phyloP scores from a whole-genome alignment of 2,329 filamentous ascomycete genomes.

The Fusarium pilosicola region DNA sequence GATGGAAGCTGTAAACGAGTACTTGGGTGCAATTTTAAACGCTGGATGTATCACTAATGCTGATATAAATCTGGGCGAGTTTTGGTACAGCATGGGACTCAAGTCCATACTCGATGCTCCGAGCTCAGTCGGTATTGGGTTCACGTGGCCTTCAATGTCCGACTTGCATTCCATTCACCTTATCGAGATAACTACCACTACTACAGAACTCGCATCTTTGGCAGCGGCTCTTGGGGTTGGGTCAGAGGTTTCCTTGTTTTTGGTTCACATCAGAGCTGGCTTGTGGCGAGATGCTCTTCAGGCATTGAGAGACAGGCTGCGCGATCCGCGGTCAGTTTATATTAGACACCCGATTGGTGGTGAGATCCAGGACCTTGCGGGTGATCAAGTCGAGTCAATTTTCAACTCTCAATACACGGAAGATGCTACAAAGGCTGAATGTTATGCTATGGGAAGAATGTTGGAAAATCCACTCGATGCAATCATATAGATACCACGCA shows the following conservation, averaged over 20 bases:
- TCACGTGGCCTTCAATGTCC: accelerated
- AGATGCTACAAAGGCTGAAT: not conserved
- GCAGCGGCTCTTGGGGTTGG: accelerated
- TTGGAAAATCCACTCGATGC: not conserved
- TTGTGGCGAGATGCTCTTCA: not conserved
- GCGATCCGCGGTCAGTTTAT: not conserved
- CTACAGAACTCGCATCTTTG: accelerated
- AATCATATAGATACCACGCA: accelerated
- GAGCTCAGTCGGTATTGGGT: not conserved
- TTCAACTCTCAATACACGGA: accelerated
- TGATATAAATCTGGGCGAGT: not conserved
- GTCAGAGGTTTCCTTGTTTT: not conserved
- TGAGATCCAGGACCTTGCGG: accelerated
- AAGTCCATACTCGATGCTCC: not conserved
- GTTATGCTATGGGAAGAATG: not conserved
- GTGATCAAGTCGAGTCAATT: accelerated
- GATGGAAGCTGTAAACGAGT: not conserved
- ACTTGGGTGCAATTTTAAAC: not conserved
- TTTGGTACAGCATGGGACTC: not conserved
- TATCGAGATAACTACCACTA: accelerated
- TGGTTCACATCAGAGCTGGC: not conserved
- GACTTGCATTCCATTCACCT: not conserved
- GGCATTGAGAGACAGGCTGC: not conserved
- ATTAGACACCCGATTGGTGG: not conserved
- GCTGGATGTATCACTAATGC: not conserved